phyloP scores from a whole-genome alignment of 1,139 yeast genomes.

The Diutina ranongensis region DNA sequence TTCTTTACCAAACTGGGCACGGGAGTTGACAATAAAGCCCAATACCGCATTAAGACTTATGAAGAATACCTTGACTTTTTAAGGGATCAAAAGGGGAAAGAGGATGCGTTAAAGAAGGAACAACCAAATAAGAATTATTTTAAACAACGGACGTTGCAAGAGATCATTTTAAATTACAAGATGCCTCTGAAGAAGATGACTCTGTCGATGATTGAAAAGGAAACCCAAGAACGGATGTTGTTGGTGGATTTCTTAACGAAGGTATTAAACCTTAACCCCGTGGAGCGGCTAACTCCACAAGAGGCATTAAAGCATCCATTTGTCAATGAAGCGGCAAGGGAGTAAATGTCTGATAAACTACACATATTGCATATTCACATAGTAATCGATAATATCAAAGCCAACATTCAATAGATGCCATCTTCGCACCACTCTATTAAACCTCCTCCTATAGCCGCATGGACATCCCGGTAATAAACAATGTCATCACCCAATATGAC shows the following conservation, averaged over 20 bases:
- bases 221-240: slow-evolving; percentile 59
- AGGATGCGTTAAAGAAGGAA: slow-evolving; percentile 51
- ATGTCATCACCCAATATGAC: slow-evolving; percentile 1
- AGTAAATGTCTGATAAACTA: not conserved
- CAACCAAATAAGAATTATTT: slow-evolving; percentile 80
- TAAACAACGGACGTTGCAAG: slow-evolving; percentile 58
- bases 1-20: slow-evolving; percentile 41
- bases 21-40: not conserved
- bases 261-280: slow-evolving; percentile 72
- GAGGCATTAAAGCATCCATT: slow-evolving; percentile 92
- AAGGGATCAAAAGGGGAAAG: slow-evolving; percentile 18
- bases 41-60: slow-evolving; percentile 20
- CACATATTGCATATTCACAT: not conserved
- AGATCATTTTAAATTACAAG: slow-evolving; percentile 64
- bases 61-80: slow-evolving; percentile 30
- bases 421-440: too few relatives aligned
- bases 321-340: slow-evolving; percentile 27
- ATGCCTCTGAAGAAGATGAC: slow-evolving; percentile 68
- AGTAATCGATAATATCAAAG: too few relatives aligned
- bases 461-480: not conserved
- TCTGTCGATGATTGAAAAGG: slow-evolving; percentile 49
- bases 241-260: slow-evolving; percentile 73
- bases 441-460: not conserved
- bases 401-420: too few relatives aligned
- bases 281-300: slow-evolving; percentile 94